Evolutionary conservation across 805 yeast species (phyloP).

Genomic region (Metschnikowia bowlesiae): DNA sequence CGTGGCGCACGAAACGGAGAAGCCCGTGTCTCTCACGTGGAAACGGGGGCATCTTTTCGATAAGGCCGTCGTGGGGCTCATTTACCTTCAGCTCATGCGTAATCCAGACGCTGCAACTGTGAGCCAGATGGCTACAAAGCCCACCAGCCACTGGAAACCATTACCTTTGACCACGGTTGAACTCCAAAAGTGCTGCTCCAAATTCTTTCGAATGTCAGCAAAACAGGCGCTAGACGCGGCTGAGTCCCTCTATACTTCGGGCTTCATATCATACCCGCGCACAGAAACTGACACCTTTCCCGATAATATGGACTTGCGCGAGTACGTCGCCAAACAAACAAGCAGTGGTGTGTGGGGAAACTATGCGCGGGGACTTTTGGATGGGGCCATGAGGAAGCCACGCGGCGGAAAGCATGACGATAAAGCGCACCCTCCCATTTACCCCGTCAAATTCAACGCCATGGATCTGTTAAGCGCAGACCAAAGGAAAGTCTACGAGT

Average conservation of each 20-base stretch:
- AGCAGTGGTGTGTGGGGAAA: conserved; percentile 61
- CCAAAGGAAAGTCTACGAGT: conserved; percentile 77
- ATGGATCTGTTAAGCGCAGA: conserved; percentile 29
- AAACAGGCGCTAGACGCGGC: conserved; percentile 73
- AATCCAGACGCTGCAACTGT: conserved; percentile 48
- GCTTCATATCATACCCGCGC: conserved; percentile 91
- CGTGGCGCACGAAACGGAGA: conserved; percentile 36
- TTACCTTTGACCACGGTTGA: conserved; percentile 92
- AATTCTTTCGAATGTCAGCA: conserved; percentile 70
- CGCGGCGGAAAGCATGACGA: conserved; percentile 82
- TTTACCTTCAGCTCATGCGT: conserved; percentile 63
- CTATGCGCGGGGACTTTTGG: conserved; percentile 47
- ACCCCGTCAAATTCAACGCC: conserved; percentile 61
- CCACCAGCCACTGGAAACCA: conserved; percentile 76
- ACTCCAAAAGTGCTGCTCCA: conserved; percentile 80
- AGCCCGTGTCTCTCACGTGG: conserved; percentile 60
- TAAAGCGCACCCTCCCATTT: conserved; percentile 98
- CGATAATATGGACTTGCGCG: conserved; percentile 61
- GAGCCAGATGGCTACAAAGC: conserved; percentile 47
- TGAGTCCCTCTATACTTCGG: conserved; percentile 78
- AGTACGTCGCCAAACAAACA: conserved; percentile 57
- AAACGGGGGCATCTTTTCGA: conserved; percentile 69
- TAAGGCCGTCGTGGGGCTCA: conserved; percentile 52
- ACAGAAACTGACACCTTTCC: conserved; percentile 95
- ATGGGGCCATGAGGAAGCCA: conserved; percentile 50